Evolutionary conservation across 495 filamentous ascomycete species (phyloP), one percentile per base, ranked within the genome.

Genomic region (Penicillium soppii): DNA sequence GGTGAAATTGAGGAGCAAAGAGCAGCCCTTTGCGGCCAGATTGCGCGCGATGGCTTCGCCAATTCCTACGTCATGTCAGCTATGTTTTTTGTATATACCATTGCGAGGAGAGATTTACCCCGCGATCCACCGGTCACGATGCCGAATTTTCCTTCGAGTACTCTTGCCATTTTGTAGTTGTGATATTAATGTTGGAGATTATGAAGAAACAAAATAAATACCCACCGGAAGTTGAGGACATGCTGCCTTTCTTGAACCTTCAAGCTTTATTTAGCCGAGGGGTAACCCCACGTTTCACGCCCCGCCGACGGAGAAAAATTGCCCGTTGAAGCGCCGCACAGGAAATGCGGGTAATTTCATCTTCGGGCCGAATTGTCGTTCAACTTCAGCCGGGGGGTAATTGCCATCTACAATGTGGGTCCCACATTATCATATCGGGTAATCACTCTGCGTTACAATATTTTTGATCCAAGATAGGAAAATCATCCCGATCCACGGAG

Each of bases 31-130:
- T 32, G 77, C 73, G 19, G 88, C 88, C 13, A 92, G 82, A 58
- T 94, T 92, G 42, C 78, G 79, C 30, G 84, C 85, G 57, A 92
- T 90, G n/a, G 88, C 86, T 49, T 83, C 87, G 42, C 91, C 91
- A 62, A 96, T 95, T 56, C 91, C 91, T 95, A 5, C 27, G 20
- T 13, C 15, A 17, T 22, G 26, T 62, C 54, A 61, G 53, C 29
- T 19, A 38, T 8, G 29, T 6, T 8, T 37, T 26, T 51, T 33
- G 15, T 43, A n/a, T n/a, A n/a, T n/a, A n/a, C n/a, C 29, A 36
- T 58, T 30, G 26, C 33, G 47, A 35, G 23, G 45, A 20, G 29
- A 43, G 55, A 41, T 68, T 32, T 66, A 88, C 88, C 87, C 67
- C 87, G 74, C 50, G 87, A 89, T 43, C 80, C 85, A 30, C 88